These are phyloP conservation scores for Ballota nigra DNA, from an alignment of 257 asterid genomes.

Conservation along the genomic window DNA sequence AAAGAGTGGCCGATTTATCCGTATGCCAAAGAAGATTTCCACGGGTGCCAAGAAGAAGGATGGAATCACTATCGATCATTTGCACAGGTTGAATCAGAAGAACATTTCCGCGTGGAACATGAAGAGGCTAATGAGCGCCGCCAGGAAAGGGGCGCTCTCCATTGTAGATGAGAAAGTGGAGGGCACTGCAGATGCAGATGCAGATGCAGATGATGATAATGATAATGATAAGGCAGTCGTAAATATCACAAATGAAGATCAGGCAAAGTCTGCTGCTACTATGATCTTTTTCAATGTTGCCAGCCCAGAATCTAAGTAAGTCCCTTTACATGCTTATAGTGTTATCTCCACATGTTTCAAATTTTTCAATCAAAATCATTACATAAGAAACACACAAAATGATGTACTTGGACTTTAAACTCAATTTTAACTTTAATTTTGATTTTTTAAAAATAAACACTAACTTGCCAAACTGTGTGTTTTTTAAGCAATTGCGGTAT, in stretches of 20 bases:
- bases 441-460: no score
- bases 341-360: no score
- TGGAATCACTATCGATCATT: conserved; percentile 61
- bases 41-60: conserved; percentile 51
- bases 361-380: no score
- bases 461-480: no score
- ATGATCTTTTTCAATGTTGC: conserved; percentile 82
- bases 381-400: no score
- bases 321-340: not conserved
- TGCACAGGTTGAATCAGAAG: conserved; percentile 78
- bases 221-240: conserved; percentile 58
- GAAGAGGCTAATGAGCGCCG: conserved; percentile 79
- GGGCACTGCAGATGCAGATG: conserved; percentile 53
- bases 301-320: conserved; percentile 62
- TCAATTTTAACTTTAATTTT: no score
- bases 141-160: conserved; percentile 61
- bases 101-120: conserved; percentile 93
- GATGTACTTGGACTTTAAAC: no score
- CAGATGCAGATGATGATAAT: no score
- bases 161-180: conserved; percentile 71
- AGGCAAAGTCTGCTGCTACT: conserved; percentile 79
- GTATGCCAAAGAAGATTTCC: conserved; percentile 57
- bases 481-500: no score
- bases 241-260: conserved; percentile 67
- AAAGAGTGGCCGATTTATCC: conserved; percentile 47